phyloP scores from a whole-genome alignment of 163 green algal species.

The Chlamydomonas reinhardtii region DNA sequence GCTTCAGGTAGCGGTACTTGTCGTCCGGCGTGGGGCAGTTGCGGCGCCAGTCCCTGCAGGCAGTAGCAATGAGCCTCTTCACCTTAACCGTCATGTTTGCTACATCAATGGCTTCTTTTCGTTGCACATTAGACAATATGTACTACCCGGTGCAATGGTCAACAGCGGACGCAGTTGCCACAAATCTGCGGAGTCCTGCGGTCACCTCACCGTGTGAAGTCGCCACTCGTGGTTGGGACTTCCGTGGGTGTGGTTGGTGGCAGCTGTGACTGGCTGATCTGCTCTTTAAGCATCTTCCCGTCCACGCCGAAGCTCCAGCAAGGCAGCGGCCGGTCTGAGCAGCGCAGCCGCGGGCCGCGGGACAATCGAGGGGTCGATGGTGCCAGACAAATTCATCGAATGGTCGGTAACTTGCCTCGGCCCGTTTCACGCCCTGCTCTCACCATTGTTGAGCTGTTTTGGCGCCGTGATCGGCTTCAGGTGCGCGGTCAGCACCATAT shows the following conservation, averaged over 20 bases:
- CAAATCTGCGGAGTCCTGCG: too few relatives aligned
- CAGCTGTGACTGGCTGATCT: neutral
- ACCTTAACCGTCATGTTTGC: too few relatives aligned
- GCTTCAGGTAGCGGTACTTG: slow-evolving; percentile 65
- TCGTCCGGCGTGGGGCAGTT: slow-evolving; percentile 53
- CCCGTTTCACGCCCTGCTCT: neutral
- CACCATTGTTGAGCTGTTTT: slow-evolving; percentile 37
- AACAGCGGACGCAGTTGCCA: too few relatives aligned
- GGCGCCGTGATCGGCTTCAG: slow-evolving; percentile 72
- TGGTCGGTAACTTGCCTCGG: too few relatives aligned
- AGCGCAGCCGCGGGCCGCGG: too few relatives aligned
- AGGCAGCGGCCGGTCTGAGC: slow-evolving; percentile 26
- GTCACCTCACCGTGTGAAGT: slow-evolving; percentile 41
- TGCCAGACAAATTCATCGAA: too few relatives aligned
- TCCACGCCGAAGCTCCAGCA: slow-evolving; percentile 46
- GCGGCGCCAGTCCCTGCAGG: slow-evolving; percentile 61
- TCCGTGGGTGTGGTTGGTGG: neutral
- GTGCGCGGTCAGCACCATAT: slow-evolving; percentile 82
- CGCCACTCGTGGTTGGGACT: slow-evolving; percentile 35
- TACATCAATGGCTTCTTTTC: too few relatives aligned
- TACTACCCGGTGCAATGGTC: too few relatives aligned
- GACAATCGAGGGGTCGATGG: too few relatives aligned
- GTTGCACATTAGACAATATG: too few relatives aligned
- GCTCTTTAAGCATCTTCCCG: slow-evolving; percentile 20
- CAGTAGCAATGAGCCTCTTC: neutral